phyloP scores from a whole-genome alignment of 2,329 filamentous ascomycete species.

The Botrytis hyacinthi region DNA sequence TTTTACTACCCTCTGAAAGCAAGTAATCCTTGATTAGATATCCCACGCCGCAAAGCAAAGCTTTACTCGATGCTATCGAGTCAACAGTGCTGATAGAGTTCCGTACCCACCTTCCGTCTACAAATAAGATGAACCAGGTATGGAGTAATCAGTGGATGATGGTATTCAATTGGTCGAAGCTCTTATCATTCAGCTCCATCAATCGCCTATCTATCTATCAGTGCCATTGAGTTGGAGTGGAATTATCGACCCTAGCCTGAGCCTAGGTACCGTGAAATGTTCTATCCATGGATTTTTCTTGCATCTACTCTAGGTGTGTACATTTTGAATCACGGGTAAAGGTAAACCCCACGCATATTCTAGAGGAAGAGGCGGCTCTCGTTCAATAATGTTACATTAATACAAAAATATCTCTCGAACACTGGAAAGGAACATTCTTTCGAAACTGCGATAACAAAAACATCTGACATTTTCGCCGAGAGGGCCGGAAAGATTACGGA shows the following conservation, averaged over 20 bases:
- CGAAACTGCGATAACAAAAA: background rate
- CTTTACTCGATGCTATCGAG: slow-evolving; percentile 16
- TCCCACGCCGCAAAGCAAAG: background rate
- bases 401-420: background rate
- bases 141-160: background rate
- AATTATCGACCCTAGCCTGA: background rate
- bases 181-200: slow-evolving; percentile 27
- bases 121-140: background rate
- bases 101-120: slow-evolving; percentile 10
- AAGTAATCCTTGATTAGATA: background rate
- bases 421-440: background rate
- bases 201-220: slow-evolving; percentile 13
- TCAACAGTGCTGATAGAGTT: slow-evolving; percentile 10
- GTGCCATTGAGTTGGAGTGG: background rate
- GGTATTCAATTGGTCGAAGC: slow-evolving; percentile 26
- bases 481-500: slow-evolving; percentile 11
- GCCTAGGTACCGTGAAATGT: background rate
- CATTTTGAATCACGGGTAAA: background rate
- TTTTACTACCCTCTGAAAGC: background rate
- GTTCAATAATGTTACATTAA: slow-evolving; percentile 9
- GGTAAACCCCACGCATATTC: slow-evolving; percentile 5
- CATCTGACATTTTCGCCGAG: slow-evolving; percentile 13
- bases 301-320: background rate
- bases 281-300: slow-evolving; percentile 1
- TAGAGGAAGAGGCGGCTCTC: slow-evolving; percentile 15